A percentile compares a stretch with the other conserved stretches of the same genome.
Evolutionary conservation across 1,139 yeast genomes (phyloP).

Genomic region (Eremothecium gossypii): DNA sequence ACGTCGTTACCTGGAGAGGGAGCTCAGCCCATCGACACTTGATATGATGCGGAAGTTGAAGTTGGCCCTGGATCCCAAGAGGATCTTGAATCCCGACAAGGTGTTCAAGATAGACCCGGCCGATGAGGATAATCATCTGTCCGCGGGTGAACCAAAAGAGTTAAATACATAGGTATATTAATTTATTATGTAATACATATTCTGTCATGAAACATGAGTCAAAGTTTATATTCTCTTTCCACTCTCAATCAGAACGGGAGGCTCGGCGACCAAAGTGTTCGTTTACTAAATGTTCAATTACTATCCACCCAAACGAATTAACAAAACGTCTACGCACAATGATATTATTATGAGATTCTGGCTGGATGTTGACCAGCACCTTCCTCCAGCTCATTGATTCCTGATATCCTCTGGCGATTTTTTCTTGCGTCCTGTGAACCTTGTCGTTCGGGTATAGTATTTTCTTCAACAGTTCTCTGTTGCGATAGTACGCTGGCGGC

Average conservation of each 20-base stretch:
- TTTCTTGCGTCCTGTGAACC: constrained; percentile 53
- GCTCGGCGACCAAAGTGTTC: constrained; percentile 44
- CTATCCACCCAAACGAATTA: constrained; percentile 96
- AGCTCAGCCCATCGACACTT: constrained; percentile 43
- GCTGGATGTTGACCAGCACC: constrained; percentile 73
- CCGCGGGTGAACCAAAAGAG: background rate
- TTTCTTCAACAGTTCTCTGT: constrained; percentile 20
- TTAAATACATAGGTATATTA: background rate
- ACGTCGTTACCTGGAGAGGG: constrained; percentile 39
- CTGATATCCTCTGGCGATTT: constrained; percentile 86
- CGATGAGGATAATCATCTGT: constrained; percentile 25
- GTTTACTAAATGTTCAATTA: constrained; percentile 66
- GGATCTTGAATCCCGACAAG: constrained; percentile 53
- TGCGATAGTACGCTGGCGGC: constrained; percentile 41
- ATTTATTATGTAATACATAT: background rate
- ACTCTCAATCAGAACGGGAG: background rate
- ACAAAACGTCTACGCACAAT: constrained; percentile 82
- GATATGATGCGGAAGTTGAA: constrained; percentile 49
- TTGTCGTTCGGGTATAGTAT: constrained; percentile 26
- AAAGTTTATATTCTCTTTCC: background rate
- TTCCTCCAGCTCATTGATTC: constrained; percentile 82
- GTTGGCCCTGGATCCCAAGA: constrained; percentile 45
- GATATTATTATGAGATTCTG: constrained; percentile 95
- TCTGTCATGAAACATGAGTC: background rate
- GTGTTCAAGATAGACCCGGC: constrained; percentile 48